Percentiles rank a stretch among this genome's conserved stretches.
phyloP scores from a whole-genome alignment of 2,329 filamentous ascomycete species.

The Talaromyces sp. region DNA sequence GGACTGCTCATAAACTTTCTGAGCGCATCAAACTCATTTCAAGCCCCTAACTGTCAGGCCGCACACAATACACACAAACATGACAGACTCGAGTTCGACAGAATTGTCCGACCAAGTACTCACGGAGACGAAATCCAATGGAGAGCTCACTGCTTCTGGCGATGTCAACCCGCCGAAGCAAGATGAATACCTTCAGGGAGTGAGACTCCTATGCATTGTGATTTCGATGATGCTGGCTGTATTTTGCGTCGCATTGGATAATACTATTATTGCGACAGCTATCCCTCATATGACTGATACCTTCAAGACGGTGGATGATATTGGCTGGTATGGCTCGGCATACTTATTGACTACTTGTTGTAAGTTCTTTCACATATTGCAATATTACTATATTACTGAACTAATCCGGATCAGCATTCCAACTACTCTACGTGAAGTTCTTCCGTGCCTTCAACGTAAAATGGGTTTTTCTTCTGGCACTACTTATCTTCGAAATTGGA shows the following conservation, averaged over 20 bases:
- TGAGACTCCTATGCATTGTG: neutral
- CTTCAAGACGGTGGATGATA: constrained; percentile 37
- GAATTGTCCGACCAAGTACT: neutral
- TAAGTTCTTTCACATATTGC: neutral
- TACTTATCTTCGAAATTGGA: constrained; percentile 40
- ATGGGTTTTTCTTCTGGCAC: neutral
- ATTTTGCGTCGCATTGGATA: neutral
- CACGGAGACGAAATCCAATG: neutral
- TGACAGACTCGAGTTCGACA: neutral
- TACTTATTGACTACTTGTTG: constrained; percentile 43
- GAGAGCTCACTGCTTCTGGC: neutral
- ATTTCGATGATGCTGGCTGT: neutral
- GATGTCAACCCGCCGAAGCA: neutral
- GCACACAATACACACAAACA: neutral
- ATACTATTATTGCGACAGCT: constrained; percentile 22
- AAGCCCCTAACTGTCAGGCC: neutral
- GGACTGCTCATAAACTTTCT: too few species aligned
- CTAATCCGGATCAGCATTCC: neutral
- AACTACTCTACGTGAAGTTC: neutral
- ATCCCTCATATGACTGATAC: constrained; percentile 23
- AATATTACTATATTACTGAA: neutral
- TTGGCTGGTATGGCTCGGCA: constrained; percentile 36
- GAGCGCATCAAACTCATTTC: neutral
- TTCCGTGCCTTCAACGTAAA: neutral
- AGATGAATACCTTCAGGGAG: neutral